Evolutionary conservation across 176 grass and related monocot species (phyloP).

Genomic region (Miscanthus lutarioriparius): DNA sequence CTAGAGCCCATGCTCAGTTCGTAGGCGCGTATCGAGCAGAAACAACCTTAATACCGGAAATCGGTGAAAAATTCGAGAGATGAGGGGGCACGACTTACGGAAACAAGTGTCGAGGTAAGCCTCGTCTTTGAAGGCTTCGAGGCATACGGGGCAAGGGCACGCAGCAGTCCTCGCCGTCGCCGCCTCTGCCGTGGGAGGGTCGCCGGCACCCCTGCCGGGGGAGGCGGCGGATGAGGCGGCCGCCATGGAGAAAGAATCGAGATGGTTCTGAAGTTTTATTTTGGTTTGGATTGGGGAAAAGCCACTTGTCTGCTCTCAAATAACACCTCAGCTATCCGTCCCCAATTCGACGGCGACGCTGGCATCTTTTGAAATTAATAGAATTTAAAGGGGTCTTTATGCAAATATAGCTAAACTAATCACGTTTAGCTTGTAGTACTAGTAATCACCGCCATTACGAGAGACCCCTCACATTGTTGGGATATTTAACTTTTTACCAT

Average conservation of each 20-base stretch:
- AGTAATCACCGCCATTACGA: conserved; percentile 42
- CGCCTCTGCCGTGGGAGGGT: background rate
- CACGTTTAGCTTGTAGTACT: background rate
- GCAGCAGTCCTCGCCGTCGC: background rate
- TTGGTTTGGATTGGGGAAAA: background rate
- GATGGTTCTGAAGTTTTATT: background rate
- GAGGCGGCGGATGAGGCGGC: conserved; percentile 18
- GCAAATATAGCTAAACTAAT: conserved; percentile 6
- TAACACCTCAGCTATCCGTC: background rate
- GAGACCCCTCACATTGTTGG: too few relatives aligned
- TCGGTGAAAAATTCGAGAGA: background rate
- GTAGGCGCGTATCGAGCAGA: background rate
- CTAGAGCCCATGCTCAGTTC: background rate
- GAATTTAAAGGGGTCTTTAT: background rate
- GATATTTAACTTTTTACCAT: too few relatives aligned
- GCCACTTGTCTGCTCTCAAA: background rate
- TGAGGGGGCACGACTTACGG: conserved; percentile 41
- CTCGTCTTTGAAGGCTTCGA: conserved; percentile 56
- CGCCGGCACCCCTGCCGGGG: background rate
- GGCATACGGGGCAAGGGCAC: conserved; percentile 52
- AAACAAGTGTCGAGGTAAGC: conserved; percentile 68
- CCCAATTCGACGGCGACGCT: background rate
- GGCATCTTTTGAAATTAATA: background rate
- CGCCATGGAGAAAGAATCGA: conserved; percentile 4
- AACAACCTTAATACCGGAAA: background rate